Base-by-base conservation (phyloP, 2,329 filamentous ascomycete genomes). In the Neophaeococcomyces mojaviensis region DNA sequence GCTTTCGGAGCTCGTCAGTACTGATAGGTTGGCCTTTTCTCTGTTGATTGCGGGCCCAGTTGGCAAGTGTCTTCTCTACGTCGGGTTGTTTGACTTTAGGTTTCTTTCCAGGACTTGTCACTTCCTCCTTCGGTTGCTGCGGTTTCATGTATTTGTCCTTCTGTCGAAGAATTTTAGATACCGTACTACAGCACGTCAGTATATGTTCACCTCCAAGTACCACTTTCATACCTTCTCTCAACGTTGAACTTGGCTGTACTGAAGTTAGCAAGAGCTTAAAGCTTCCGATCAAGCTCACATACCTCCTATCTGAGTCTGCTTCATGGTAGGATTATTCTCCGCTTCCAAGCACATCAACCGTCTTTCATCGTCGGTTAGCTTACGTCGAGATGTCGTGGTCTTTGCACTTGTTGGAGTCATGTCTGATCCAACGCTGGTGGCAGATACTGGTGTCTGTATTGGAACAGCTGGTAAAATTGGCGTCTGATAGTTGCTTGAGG, bases 251-350 rank as follows among this genome's bases (percentile, higher is more conserved):
- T 81, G 49, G 83, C 84, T 86, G 56, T 28, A 34, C 45, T 38
- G 49, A 39, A 15, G 59, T 68, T 53, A 71, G 67, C 64, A 30
- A 33, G 20, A 31, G 24, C 46, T 33, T 28, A 31, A 31, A 22
- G 39, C 43, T 24, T 28, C 41, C 39, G 32, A 7, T 28, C 3
- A 49, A 9, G 36, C 39, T 36, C 39, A 63, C 78, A 65, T 71
- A 86, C 82, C 78, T 68, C 92, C 92, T 67, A 98, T 98, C 61
- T 97, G 90, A 15, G 88, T 92, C 69, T 98, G 92, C 68, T 95
- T 95, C 37, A 88, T 82, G 39, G 80, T 83, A 18, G 90, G 92
- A 61, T 97, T 83, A 52, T 94, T 84, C 62, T 92, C 85, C 58
- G 90, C 86, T 65, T 90, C 96, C 61, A 88, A 78, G 65, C 92